Percentiles rank a stretch among this genome's conserved stretches.
Conservation (phyloP, 2,329 filamentous ascomycete genomes). For the Fusarium sp. region DNA sequence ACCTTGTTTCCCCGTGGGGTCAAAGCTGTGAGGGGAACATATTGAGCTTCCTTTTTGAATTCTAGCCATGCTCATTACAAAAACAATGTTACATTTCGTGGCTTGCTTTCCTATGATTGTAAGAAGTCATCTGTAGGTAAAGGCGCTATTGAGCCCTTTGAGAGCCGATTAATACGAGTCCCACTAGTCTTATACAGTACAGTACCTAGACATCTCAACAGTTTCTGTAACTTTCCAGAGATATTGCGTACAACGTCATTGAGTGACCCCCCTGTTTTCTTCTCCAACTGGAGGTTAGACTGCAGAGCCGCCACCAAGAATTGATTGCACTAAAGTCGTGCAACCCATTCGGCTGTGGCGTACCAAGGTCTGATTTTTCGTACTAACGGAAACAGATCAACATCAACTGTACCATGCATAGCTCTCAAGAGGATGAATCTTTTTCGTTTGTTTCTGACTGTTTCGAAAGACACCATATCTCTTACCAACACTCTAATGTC, state of each 20-base stretch:
- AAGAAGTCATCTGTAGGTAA: background rate
- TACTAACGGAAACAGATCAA: conserved; percentile 2
- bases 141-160: background rate
- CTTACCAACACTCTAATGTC: background rate
- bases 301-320: conserved; percentile 25
- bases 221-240: conserved; percentile 16
- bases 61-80: conserved; percentile 6
- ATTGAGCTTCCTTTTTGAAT: conserved; percentile 29
- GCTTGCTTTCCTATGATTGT: background rate
- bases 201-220: background rate
- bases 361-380: conserved; percentile 1
- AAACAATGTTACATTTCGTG: conserved; percentile 20
- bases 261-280: background rate
- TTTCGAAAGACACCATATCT: background rate
- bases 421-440: background rate
- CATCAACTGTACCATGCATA: background rate
- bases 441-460: background rate
- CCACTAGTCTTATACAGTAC: background rate
- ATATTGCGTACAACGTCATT: background rate
- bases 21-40: conserved; percentile 14
- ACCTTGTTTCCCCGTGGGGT: conserved; percentile 25
- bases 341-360: conserved; percentile 32
- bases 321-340: background rate
- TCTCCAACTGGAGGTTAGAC: conserved; percentile 10
- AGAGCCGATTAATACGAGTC: background rate